Base-by-base conservation (phyloP, 805 yeast species). In the Myxozyma udenii region DNA sequence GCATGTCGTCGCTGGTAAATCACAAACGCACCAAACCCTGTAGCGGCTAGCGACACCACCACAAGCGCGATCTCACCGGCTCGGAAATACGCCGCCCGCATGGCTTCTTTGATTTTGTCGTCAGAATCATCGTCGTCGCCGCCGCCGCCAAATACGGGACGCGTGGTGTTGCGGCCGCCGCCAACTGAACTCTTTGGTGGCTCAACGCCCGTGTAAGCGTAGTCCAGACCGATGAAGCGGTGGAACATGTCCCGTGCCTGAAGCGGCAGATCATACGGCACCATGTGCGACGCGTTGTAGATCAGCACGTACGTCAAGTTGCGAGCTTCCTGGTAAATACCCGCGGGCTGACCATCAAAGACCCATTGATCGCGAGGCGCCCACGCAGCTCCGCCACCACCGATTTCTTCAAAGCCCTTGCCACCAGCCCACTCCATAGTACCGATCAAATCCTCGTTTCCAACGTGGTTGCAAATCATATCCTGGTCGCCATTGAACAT, bases 401-500 rank as follows among this genome's bases (percentile, higher is more conserved):
- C 48, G 2, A 66, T 51, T 19, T 61, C 62, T 4, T 63, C 68
- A 37, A 68, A 66, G 2, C 71, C 72, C 11, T 25, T 53, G 4
- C 50, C 66, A 19, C 84, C 87, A 54, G 78, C 79, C 88, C 95
- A 86, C 2, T 69, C 68, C 66, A 93, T 61, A 41, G 78, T 73
- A 5, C 75, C 67, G 42, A 90, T 82, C 67, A 85, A 69, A 60
- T 76, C 74, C 60, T 85, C 84, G 1, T 87, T 81, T 21, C 97
- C 95, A 38, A 76, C 61, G 62, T 80, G 78, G 64, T 93, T 93
- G 71, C 98, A 93, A 49, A 93, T 85, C 41, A 87, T 76, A 68
- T 93, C 98, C 61, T 83, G 79, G 60, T 85, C 88, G 40, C 98
- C 98, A 62, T 85, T 84, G 71, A 88, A 88, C 48, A 93, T 71